phyloP scores from a whole-genome alignment of 805 yeast genomes.

The Candida argentea region DNA sequence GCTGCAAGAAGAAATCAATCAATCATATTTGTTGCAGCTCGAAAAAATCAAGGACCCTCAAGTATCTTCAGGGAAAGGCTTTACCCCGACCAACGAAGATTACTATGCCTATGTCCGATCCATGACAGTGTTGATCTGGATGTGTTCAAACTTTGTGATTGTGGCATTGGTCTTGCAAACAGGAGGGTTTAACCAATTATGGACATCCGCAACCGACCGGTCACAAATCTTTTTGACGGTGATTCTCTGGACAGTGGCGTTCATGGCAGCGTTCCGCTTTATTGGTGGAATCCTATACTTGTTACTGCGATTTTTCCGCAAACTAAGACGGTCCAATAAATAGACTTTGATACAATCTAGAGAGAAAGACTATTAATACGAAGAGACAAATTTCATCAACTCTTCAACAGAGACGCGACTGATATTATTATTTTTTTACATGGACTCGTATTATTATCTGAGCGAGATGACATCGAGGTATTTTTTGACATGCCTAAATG shows the following conservation, averaged over 20 bases:
- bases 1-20: constrained; percentile 42
- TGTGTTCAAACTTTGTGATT: constrained; percentile 32
- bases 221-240: constrained; percentile 38
- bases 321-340: constrained; percentile 11
- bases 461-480: no score
- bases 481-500: no score
- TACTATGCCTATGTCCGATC: constrained; percentile 36
- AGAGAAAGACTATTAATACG: not conserved
- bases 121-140: constrained; percentile 38
- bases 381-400: no score
- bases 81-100: constrained; percentile 28
- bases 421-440: no score
- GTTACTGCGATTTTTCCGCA: constrained; percentile 21
- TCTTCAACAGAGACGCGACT: no score
- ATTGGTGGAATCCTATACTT: constrained; percentile 44
- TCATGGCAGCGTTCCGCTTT: constrained; percentile 47
- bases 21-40: constrained; percentile 41
- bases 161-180: constrained; percentile 34
- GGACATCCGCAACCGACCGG: constrained; percentile 17
- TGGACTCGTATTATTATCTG: no score
- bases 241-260: constrained; percentile 52
- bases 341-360: not conserved
- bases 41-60: constrained; percentile 39
- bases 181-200: constrained; percentile 33
- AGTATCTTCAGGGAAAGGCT: constrained; percentile 18